Evolutionary conservation across 345 rosid genomes (phyloP).

Genomic region (Euphorbia peplus): DNA sequence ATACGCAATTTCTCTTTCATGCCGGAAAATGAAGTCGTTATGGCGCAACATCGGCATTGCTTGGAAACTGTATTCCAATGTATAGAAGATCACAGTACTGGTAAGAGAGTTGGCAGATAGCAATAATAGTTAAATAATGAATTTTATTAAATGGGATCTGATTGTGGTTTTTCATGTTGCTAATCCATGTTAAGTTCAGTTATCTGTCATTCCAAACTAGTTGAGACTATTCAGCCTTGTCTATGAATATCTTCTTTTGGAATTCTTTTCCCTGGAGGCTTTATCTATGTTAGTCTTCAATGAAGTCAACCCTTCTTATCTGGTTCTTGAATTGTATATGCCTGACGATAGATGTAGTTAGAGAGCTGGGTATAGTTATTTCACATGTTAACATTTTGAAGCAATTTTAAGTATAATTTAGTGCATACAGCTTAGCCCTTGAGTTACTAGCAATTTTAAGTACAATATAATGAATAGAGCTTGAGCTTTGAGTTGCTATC

Average conservation of each 20-base stretch:
- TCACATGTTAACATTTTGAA: neutral
- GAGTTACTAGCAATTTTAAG: too few relatives aligned
- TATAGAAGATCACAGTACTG: constrained; percentile 67
- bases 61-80: constrained; percentile 96
- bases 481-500: neutral
- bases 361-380: neutral
- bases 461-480: too few relatives aligned
- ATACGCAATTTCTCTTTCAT: constrained; percentile 95
- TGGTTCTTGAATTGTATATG: neutral
- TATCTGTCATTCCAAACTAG: neutral
- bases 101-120: constrained; percentile 32
- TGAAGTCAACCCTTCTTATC: neutral
- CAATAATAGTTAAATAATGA: neutral
- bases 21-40: constrained; percentile 92
- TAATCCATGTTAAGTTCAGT: neutral
- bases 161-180: neutral
- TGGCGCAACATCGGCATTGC: constrained; percentile 98
- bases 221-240: neutral
- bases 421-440: too few relatives aligned
- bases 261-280: neutral
- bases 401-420: neutral
- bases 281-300: neutral
- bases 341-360: neutral
- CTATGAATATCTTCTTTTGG: neutral
- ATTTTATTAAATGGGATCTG: neutral